A percentile compares a stretch with the other conserved stretches of the same genome.
Conservation (phyloP, 1,284 basidiomycete genomes). For the Papiliotrema terrestris region DNA sequence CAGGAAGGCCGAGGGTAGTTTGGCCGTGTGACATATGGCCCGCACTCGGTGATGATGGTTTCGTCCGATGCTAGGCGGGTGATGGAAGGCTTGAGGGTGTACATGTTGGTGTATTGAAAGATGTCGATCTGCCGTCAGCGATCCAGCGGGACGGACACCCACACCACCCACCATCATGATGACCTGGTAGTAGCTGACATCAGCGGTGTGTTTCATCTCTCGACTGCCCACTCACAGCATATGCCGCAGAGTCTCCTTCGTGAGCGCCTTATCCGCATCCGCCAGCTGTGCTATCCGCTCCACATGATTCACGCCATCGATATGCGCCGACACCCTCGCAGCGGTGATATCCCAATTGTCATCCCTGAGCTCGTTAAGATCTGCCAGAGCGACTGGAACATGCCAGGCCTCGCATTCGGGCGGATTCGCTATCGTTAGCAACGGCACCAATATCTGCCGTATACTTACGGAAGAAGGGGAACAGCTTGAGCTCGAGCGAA, state of each 20-base stretch:
- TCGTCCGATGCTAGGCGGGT: slow-evolving; percentile 78
- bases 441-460: neutral
- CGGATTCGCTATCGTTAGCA: slow-evolving; percentile 63
- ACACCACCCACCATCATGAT: slow-evolving; percentile 65
- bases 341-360: slow-evolving; percentile 97
- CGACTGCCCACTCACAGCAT: slow-evolving; percentile 62
- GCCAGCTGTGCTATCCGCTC: slow-evolving; percentile 86
- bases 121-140: slow-evolving; percentile 65
- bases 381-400: slow-evolving; percentile 86
- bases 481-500: slow-evolving; percentile 89
- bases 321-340: slow-evolving; percentile 70
- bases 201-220: neutral
- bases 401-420: slow-evolving; percentile 87
- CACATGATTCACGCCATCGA: slow-evolving; percentile 89
- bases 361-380: slow-evolving; percentile 73
- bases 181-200: slow-evolving; percentile 81
- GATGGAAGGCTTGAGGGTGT: slow-evolving; percentile 78
- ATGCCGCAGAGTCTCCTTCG: slow-evolving; percentile 85
- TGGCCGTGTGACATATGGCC: slow-evolving; percentile 74
- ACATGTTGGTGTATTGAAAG: slow-evolving; percentile 98
- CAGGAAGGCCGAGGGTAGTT: slow-evolving; percentile 61
- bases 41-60: slow-evolving; percentile 82
- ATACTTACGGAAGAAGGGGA: slow-evolving; percentile 74
- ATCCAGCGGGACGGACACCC: neutral
- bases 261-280: slow-evolving; percentile 80